These are phyloP conservation scores for Rhodocollybia butyracea DNA, from an alignment of 768 basidiomycete genomes.

Conservation along the genomic window DNA sequence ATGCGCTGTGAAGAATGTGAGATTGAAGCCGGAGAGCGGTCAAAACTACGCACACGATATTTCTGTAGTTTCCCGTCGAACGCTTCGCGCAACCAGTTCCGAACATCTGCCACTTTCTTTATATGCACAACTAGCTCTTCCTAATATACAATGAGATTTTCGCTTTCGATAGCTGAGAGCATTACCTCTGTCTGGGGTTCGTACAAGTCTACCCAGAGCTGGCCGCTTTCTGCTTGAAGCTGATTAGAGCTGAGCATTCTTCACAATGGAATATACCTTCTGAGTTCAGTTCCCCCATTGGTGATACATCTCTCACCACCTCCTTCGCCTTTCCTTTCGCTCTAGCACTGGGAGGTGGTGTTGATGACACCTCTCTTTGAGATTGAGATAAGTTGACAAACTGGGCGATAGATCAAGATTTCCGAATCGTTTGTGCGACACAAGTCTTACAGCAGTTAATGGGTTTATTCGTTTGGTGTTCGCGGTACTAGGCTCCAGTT, in stretches of 20 bases:
- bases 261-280: constrained; percentile 8
- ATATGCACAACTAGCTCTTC: constrained; percentile 78
- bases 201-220: constrained; percentile 63
- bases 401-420: constrained; percentile 6
- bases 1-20: constrained; percentile 54
- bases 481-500: neutral
- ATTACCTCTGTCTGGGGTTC: constrained; percentile 56
- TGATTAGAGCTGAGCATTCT: neutral
- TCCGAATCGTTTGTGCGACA: neutral
- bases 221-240: constrained; percentile 26
- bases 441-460: constrained; percentile 18
- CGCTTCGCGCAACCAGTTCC: constrained; percentile 72
- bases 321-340: constrained; percentile 17
- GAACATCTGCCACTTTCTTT: constrained; percentile 74
- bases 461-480: constrained; percentile 17
- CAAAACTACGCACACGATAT: constrained; percentile 58
- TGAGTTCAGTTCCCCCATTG: constrained; percentile 6
- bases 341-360: constrained; percentile 7
- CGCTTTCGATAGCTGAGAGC: neutral
- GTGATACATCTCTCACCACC: constrained; percentile 4
- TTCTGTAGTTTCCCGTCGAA: constrained; percentile 63
- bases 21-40: neutral
- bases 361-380: neutral
- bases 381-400: constrained; percentile 13
- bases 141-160: constrained; percentile 27